Percentiles rank a stretch among this genome's conserved stretches.
These are phyloP conservation scores for Fusarium setosum DNA, from an alignment of 2,329 filamentous ascomycete species.

Conservation along the genomic window DNA sequence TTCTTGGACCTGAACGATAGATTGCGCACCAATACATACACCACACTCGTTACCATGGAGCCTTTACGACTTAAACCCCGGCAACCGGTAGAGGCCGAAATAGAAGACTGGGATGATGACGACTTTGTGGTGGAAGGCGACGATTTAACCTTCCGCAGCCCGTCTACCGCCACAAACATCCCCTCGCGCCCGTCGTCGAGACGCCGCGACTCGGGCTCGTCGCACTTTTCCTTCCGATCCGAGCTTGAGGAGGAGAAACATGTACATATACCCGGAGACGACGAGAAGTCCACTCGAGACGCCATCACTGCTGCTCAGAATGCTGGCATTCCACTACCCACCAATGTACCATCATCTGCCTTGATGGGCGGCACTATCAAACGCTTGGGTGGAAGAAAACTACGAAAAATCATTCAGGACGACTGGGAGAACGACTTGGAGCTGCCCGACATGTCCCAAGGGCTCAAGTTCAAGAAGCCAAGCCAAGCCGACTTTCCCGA, in stretches of 20 bases:
- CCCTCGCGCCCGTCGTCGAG: slow-evolving; percentile 55
- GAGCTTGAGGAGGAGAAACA: slow-evolving; percentile 92
- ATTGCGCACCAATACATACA: slow-evolving; percentile 18
- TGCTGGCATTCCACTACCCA: slow-evolving; percentile 91
- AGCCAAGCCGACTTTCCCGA: slow-evolving; percentile 74
- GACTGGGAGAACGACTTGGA: slow-evolving; percentile 87
- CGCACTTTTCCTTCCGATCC: slow-evolving; percentile 83
- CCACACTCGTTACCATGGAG: slow-evolving; percentile 58
- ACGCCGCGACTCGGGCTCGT: slow-evolving; percentile 83
- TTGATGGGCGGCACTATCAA: slow-evolving; percentile 94
- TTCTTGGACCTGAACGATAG: slow-evolving; percentile 24
- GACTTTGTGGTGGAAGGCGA: slow-evolving; percentile 78
- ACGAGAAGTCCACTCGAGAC: slow-evolving; percentile 84
- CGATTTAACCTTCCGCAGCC: slow-evolving; percentile 69
- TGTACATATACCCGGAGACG: slow-evolving; percentile 84
- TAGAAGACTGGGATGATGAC: slow-evolving; percentile 86
- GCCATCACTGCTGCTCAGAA: slow-evolving; percentile 89
- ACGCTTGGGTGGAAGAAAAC: slow-evolving; percentile 80
- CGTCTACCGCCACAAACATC: slow-evolving; percentile 56
- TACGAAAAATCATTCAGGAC: slow-evolving; percentile 78
- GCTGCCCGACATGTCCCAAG: slow-evolving; percentile 68
- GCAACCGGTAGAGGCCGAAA: slow-evolving; percentile 66
- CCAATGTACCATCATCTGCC: slow-evolving; percentile 88
- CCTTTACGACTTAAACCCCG: slow-evolving; percentile 64
- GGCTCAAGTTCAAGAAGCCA: slow-evolving; percentile 73